Conservation (phyloP, 2,329 filamentous ascomycete species). For the Dactylella cylindrospora region DNA sequence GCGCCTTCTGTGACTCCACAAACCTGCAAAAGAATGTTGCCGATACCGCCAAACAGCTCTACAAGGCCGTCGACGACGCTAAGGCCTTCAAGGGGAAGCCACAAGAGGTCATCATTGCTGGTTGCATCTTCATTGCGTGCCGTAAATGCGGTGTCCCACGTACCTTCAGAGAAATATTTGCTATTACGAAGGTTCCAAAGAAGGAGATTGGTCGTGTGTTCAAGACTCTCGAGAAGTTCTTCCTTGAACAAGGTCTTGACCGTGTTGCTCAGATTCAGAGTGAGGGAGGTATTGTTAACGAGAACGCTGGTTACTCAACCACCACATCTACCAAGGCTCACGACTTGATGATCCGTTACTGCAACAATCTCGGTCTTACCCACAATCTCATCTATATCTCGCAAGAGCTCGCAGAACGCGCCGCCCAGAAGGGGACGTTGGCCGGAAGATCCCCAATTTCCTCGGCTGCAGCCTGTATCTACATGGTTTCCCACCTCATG, state of each 20-base stretch:
- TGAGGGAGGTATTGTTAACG: constrained; percentile 55
- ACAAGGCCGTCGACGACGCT: constrained; percentile 89
- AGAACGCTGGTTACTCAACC: constrained; percentile 63
- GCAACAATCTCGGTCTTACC: constrained; percentile 75
- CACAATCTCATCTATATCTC: constrained; percentile 78
- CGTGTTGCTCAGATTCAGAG: constrained; percentile 57
- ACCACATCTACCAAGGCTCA: constrained; percentile 76
- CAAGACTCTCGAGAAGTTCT: constrained; percentile 86
- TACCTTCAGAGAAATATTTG: constrained; percentile 92
- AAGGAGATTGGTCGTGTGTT: constrained; percentile 97
- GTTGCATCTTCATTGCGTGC: constrained; percentile 96
- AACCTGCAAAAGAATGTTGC: constrained; percentile 77
- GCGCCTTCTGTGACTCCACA: constrained; percentile 80
- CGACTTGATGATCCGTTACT: constrained; percentile 86
- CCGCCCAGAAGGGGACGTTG: constrained; percentile 74
- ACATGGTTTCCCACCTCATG: constrained; percentile 88
- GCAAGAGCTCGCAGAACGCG: constrained; percentile 73
- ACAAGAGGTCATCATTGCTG: constrained; percentile 88
- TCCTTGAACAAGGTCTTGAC: constrained; percentile 70
- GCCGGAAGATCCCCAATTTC: constrained; percentile 92
- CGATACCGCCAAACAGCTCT: constrained; percentile 90
- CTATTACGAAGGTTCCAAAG: constrained; percentile 88
- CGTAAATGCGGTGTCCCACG: constrained; percentile 83
- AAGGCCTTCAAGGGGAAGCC: constrained; percentile 95
- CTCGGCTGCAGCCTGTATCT: constrained; percentile 92